These are phyloP conservation scores for Lyophyllum decastes DNA, from an alignment of 768 basidiomycete genomes.

Conservation along the genomic window DNA sequence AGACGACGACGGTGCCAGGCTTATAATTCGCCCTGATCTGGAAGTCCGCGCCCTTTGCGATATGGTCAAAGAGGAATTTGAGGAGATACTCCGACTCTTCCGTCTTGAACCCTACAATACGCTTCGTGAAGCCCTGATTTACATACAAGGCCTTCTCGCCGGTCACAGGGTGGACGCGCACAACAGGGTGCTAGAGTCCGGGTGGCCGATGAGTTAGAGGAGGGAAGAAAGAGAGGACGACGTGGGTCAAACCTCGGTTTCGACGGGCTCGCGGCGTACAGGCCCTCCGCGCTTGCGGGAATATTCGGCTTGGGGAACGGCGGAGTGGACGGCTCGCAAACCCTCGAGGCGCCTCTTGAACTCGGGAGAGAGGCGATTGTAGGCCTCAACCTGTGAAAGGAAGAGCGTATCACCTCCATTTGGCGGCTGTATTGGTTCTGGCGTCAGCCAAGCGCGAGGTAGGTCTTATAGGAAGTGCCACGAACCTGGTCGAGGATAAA, in stretches of 20 bases:
- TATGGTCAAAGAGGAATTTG: constrained; percentile 56
- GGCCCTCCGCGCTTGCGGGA: constrained; percentile 44
- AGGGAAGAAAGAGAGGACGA: not conserved
- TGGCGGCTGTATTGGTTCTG: constrained; percentile 21
- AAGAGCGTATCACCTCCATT: constrained; percentile 59
- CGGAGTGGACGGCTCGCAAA: constrained; percentile 56
- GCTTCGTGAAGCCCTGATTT: constrained; percentile 55
- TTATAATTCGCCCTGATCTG: constrained; percentile 50
- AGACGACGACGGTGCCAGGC: constrained; percentile 58
- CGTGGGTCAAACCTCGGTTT: constrained; percentile 35
- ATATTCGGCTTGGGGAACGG: constrained; percentile 51
- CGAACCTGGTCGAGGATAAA: constrained; percentile 45
- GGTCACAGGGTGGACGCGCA: constrained; percentile 60
- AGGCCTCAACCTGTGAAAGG: constrained; percentile 58
- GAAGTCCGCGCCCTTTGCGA: constrained; percentile 51
- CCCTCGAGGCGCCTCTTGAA: constrained; percentile 61
- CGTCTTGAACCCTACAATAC: constrained; percentile 54
- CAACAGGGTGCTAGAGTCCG: constrained; percentile 48
- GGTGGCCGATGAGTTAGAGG: not conserved
- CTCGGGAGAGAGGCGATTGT: constrained; percentile 56
- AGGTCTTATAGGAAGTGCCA: constrained; percentile 1
- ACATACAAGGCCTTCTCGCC: constrained; percentile 64
- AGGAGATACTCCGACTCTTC: constrained; percentile 59
- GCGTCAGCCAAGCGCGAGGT: too few relatives aligned
- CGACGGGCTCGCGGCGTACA: constrained; percentile 51